Evolutionary conservation across 2,329 filamentous ascomycete species (phyloP), one percentile per base, ranked within the genome.

Genomic region (Triangularia setosa): DNA sequence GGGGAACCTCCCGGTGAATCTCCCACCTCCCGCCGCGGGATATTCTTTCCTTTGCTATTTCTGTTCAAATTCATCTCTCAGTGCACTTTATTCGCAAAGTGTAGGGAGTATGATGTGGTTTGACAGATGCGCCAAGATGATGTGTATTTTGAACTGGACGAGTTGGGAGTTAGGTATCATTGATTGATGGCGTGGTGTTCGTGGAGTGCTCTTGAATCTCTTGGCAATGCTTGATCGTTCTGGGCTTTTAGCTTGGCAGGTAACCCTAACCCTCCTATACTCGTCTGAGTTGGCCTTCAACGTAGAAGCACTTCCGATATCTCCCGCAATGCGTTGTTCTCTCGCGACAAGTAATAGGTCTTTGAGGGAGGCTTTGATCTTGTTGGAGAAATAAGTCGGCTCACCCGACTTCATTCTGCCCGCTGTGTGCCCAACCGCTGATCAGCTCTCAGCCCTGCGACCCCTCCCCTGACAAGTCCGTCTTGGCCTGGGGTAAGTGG

Each of bases 1-100:
- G 68, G 66, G 65, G 52, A 28, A 48, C 9, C 4, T 48, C 40
- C 40, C n/a, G 40, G 40, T 48, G 40, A 18, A 48, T 21, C n/a
- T 2, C 40, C 40, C 40, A 14, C n/a, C 40, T 40, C 40, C 40
- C n/a, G 40, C 40, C 40, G 40, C 40, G 40, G 16, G 40, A 48
- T 48, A 48, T 48, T 48, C 16, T 48, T 21, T n/a, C 40, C 40
- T 21, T 48, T 40, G n/a, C 40, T 48, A 48, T 48, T 48, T 48
- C 40, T 48, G 40, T 48, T 48, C 40, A 48, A n/a, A 3, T 48
- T 48, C 40, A 48, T 48, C n/a, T 48, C 40, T 48, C 40, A n/a
- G 40, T 48, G 12, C 40, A 48, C 40, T 48, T 18, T 48, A 21
- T 48, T 48, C 40, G 40, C 40, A 48, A 48, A 48, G 40, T 48